These are phyloP conservation scores for Aspergillus cristatus DNA, from an alignment of 495 filamentous ascomycete species.

Conservation along the genomic window DNA sequence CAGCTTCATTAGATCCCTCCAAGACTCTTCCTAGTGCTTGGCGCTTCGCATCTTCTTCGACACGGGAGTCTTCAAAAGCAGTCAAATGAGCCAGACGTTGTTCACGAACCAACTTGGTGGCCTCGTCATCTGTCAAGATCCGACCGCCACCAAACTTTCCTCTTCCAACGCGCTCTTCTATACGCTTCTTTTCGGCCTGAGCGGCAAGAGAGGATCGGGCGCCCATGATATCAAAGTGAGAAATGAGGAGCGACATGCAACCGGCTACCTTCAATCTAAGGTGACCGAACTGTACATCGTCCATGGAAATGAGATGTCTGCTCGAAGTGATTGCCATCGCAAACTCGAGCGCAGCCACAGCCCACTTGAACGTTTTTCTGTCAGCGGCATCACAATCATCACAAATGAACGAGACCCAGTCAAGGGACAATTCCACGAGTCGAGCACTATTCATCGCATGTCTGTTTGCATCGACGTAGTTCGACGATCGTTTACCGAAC, in stretches of 20 bases:
- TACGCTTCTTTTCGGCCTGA: slow-evolving; percentile 76
- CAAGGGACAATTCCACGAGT: slow-evolving; percentile 81
- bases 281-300: slow-evolving; percentile 72
- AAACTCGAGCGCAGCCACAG: slow-evolving; percentile 89
- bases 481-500: slow-evolving; percentile 86
- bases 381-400: slow-evolving; percentile 96
- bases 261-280: slow-evolving; percentile 84
- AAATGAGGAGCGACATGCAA: slow-evolving; percentile 95
- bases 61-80: slow-evolving; percentile 67
- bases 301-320: slow-evolving; percentile 78
- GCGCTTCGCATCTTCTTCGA: slow-evolving; percentile 74
- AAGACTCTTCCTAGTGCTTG: slow-evolving; percentile 83
- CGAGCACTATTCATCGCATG: slow-evolving; percentile 94
- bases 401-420: slow-evolving; percentile 97
- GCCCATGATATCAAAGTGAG: slow-evolving; percentile 98
- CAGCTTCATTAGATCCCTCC: slow-evolving; percentile 89
- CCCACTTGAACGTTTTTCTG: slow-evolving; percentile 93
- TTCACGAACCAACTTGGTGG: slow-evolving; percentile 58
- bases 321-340: slow-evolving; percentile 95
- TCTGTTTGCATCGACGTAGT: slow-evolving; percentile 88
- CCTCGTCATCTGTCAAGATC: slow-evolving; percentile 78
- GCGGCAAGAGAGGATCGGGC: slow-evolving; percentile 87
- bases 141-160: slow-evolving; percentile 65
- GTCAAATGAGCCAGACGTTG: slow-evolving; percentile 61
- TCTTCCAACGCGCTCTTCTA: slow-evolving; percentile 67